These are phyloP conservation scores for Solanum etuberosum DNA, from an alignment of 257 asterid species.

Conservation along the genomic window DNA sequence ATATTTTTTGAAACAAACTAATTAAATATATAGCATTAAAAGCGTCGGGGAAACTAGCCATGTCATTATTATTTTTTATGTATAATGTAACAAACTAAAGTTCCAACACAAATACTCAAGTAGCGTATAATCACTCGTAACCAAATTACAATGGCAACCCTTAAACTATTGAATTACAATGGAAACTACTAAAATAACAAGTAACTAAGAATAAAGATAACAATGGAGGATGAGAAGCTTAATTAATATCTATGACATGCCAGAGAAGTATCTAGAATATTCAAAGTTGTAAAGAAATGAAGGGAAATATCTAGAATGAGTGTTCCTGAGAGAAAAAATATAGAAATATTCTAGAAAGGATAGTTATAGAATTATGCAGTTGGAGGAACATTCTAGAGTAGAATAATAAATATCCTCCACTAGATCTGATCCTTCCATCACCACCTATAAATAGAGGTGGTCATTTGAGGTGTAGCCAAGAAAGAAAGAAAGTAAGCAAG, in stretches of 20 bases:
- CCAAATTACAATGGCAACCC: neutral
- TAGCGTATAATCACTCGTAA: neutral
- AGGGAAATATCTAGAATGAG: no score
- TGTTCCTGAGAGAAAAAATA: neutral
- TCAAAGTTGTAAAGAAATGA: no score
- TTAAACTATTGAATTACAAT: neutral
- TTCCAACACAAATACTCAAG: neutral
- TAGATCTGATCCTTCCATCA: neutral
- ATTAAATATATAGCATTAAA: no score
- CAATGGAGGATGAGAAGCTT: neutral
- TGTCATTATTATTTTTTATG: neutral
- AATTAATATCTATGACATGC: no score
- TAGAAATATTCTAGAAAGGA: neutral
- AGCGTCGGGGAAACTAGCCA: no score
- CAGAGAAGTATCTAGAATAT: neutral
- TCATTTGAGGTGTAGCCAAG: no score
- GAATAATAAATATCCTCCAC: no score
- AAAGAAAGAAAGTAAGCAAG: no score
- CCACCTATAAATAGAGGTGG: neutral
- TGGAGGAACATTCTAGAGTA: neutral
- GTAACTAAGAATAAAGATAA: neutral
- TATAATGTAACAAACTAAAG: neutral
- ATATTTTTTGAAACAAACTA: neutral
- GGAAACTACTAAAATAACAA: neutral
- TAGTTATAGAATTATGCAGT: no score